Evolutionary conservation across 2,329 filamentous ascomycete species (phyloP).

Genomic region (Zarea fungicola): DNA sequence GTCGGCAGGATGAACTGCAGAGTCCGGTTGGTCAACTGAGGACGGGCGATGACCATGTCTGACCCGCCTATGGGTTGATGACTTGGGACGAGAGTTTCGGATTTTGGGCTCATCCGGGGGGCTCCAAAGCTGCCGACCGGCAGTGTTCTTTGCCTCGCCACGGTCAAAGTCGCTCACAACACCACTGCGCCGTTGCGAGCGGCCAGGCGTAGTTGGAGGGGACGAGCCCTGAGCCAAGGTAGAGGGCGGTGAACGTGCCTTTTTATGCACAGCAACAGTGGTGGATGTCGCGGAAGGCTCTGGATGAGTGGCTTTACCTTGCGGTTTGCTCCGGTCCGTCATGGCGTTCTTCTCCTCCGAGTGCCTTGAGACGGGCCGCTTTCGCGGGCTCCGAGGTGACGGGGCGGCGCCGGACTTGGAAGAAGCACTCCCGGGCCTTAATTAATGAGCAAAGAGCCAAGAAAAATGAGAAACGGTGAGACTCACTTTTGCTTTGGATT

Average conservation of each 20-base stretch:
- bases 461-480: neutral
- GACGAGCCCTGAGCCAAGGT: conserved; percentile 18
- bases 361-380: neutral
- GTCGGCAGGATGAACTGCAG: neutral
- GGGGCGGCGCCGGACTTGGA: neutral
- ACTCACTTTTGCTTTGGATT: conserved; percentile 12
- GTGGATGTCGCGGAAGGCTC: neutral
- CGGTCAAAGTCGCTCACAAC: conserved; percentile 21
- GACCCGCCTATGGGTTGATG: neutral
- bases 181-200: conserved; percentile 1
- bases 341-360: neutral
- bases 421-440: neutral
- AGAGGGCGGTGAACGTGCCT: conserved; percentile 25
- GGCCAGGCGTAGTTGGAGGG: conserved; percentile 15
- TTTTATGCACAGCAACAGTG: conserved; percentile 16
- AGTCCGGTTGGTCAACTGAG: neutral
- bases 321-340: neutral
- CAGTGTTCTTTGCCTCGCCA: conserved; percentile 17
- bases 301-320: conserved; percentile 15
- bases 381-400: neutral
- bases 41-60: neutral
- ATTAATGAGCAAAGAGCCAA: neutral
- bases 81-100: neutral
- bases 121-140: conserved; percentile 25
- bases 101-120: conserved; percentile 19